Conservation (phyloP, 2,329 filamentous ascomycete species). For the Colletotrichum neosansevieriae region DNA sequence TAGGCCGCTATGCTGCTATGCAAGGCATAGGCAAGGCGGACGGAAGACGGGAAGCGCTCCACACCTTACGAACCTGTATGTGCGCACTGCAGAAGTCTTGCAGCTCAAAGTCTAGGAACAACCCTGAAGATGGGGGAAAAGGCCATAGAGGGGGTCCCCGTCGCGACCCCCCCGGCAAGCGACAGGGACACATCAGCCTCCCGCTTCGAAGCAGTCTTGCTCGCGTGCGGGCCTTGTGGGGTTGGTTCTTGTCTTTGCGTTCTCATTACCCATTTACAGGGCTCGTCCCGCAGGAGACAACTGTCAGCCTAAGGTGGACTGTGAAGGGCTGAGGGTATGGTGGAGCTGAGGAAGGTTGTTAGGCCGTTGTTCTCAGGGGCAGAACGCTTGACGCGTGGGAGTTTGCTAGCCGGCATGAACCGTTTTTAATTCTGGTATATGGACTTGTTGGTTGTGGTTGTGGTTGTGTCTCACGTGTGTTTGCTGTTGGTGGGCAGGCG, state of each 20-base stretch:
- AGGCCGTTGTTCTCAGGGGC: constrained; percentile 8
- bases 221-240: constrained; percentile 55
- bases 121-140: constrained; percentile 19
- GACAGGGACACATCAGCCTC: constrained; percentile 27
- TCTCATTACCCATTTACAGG: constrained; percentile 43
- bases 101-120: constrained; percentile 26
- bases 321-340: neutral
- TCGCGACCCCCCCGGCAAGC: constrained; percentile 21
- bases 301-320: constrained; percentile 45
- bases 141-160: constrained; percentile 9
- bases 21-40: constrained; percentile 24
- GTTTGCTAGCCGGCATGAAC: constrained; percentile 19
- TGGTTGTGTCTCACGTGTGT: neutral
- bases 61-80: constrained; percentile 20
- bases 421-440: neutral
- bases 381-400: constrained; percentile 9
- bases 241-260: neutral
- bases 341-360: neutral
- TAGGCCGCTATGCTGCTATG: neutral
- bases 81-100: constrained; percentile 26
- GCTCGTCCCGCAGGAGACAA: constrained; percentile 53
- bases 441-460: neutral
- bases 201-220: constrained; percentile 30
- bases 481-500: neutral
- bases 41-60: constrained; percentile 18